These are phyloP conservation scores for Nepenthes mirabilis DNA, from an alignment of 148 eudicot species.

Conservation along the genomic window DNA sequence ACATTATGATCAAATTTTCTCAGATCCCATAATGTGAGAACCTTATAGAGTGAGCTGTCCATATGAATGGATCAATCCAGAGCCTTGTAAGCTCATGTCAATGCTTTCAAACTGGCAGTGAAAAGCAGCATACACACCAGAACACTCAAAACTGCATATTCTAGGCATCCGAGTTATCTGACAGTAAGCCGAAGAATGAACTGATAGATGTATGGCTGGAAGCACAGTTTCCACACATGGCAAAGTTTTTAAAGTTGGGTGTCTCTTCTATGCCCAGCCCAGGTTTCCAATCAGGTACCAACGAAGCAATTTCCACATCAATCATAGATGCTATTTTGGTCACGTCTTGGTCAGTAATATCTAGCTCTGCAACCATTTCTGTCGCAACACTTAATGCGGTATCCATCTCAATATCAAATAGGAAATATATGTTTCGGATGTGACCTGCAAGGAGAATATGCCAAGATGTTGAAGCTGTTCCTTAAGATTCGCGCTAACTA, in stretches of 20 bases:
- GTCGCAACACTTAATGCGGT: constrained; percentile 46
- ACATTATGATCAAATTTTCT: no score
- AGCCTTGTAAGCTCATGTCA: constrained; percentile 22
- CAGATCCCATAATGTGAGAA: no score
- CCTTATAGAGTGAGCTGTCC: constrained; percentile 5
- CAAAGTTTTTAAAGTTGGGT: not conserved
- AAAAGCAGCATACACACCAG: constrained; percentile 23
- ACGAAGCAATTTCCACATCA: constrained; percentile 30
- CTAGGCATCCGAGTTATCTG: constrained; percentile 10
- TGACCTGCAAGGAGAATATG: constrained; percentile 26
- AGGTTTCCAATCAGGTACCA: constrained; percentile 40
- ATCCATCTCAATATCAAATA: constrained; percentile 44
- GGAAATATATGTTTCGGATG: constrained; percentile 48
- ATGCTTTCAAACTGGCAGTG: constrained; percentile 49
- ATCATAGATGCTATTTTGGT: constrained; percentile 54
- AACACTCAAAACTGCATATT: constrained; percentile 20
- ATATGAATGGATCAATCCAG: constrained; percentile 20
- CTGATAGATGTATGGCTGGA: constrained; percentile 7
- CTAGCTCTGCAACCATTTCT: constrained; percentile 58
- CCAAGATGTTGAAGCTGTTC: not conserved
- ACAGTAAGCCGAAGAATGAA: constrained; percentile 10
- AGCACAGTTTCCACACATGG: constrained; percentile 22
- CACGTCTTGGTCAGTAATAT: constrained; percentile 41
- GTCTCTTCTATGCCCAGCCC: constrained; percentile 16
- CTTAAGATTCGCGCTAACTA: not conserved